Conservation (phyloP, 1,284 basidiomycete genomes). For the Ganoderma leucocontextum region DNA sequence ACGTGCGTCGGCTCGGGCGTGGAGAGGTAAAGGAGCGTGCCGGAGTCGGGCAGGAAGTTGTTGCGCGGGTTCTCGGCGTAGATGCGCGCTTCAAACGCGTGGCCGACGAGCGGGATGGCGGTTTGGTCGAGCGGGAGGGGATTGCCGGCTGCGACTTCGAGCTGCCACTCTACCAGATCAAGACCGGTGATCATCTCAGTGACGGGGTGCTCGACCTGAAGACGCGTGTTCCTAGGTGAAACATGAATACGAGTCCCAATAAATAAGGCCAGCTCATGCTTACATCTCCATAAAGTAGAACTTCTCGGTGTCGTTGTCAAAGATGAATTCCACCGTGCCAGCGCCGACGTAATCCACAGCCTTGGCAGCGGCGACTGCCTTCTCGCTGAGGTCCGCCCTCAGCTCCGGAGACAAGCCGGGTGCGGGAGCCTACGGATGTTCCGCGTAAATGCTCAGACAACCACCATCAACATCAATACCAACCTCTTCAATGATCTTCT, state of each 20-base stretch:
- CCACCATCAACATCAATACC: constrained; percentile 18
- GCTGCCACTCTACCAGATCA: constrained; percentile 95
- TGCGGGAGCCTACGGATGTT: constrained; percentile 76
- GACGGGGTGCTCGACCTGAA: constrained; percentile 96
- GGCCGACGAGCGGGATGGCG: constrained; percentile 85
- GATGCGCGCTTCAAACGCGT: constrained; percentile 96
- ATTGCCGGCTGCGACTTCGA: constrained; percentile 92
- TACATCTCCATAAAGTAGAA: constrained; percentile 97
- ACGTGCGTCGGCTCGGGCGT: constrained; percentile 74
- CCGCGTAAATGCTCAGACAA: not conserved
- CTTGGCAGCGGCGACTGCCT: constrained; percentile 90
- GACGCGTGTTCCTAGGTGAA: constrained; percentile 80
- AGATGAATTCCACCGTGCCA: constrained; percentile 94
- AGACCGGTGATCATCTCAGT: constrained; percentile 95
- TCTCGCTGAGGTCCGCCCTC: constrained; percentile 82
- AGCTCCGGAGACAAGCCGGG: constrained; percentile 83
- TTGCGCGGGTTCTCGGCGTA: constrained; percentile 96
- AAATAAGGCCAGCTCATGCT: constrained; percentile 33
- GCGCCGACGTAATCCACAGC: constrained; percentile 93
- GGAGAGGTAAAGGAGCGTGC: constrained; percentile 81
- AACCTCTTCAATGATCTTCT: constrained; percentile 94
- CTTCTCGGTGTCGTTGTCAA: constrained; percentile 85
- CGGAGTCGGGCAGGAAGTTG: constrained; percentile 93
- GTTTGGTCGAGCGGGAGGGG: constrained; percentile 81
- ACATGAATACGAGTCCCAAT: constrained; percentile 5